Base-by-base conservation (phyloP, 805 yeast species). In the Kluyveromyces aestuarii region DNA sequence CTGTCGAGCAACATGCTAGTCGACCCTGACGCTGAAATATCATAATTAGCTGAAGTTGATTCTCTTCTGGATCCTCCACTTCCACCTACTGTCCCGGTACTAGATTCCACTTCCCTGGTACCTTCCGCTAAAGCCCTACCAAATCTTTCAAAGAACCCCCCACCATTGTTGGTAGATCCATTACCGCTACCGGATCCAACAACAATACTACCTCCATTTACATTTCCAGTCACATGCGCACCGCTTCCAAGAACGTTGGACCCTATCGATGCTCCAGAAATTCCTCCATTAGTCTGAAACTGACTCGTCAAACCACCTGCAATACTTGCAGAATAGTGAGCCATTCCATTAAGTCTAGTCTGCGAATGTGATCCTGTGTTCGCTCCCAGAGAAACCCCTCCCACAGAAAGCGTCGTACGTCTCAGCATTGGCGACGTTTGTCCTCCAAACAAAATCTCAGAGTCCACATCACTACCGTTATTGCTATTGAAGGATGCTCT, bases 111-210 rank as follows among this genome's bases (percentile, higher is more conserved):
- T 54, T 66, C 70, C 27, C 60, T 55, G 1, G 70, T 66, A 17
- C 68, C 68, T 45, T 64, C 69, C 25, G 65, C 62, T 36, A 66
- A 47, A 16, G 67, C 53, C 48, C 59, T 60, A 39, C 70, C 70
- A 46, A 66, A 61, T 41, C 55, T 55, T 46, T 66, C 68, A 44
- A 65, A 66, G 44, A 66, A 64, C 7, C 67, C 63, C 36, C 59
- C 60, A 30, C 35, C 35, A 30, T 30, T 30, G 25, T 21, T 21
- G 25, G 25, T 21, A 18, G 44, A 41, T 13, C 37, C 30, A 9
- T 48, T 51, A 35, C 49, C 46, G 30, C 39, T 40, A 37, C 37
- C 40, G 25, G 42, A 39, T 11, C 35, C 35, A 30, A 44, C 47
- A 41, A 30, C 21, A 30, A 37, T 46, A 37, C 27, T 33, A 21